A percentile compares a stretch with the other conserved stretches of the same genome.
Evolutionary conservation across 805 yeast species (phyloP).

Genomic region (Wickerhamomyces queroliae): DNA sequence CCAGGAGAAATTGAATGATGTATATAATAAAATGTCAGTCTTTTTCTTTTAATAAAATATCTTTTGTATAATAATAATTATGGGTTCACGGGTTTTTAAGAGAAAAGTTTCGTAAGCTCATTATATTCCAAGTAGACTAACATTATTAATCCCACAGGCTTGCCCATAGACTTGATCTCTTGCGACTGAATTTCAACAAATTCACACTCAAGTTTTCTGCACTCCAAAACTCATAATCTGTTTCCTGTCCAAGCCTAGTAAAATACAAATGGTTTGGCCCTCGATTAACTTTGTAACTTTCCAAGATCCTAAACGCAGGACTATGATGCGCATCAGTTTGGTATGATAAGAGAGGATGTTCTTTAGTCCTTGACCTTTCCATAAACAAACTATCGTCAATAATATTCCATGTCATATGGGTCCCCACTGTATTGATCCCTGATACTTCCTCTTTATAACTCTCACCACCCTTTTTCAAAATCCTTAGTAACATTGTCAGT

Average conservation of each 20-base stretch:
- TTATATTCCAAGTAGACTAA: neutral
- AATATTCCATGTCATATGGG: slow-evolving; percentile 17
- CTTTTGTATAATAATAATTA: neutral
- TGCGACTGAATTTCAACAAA: slow-evolving; percentile 2
- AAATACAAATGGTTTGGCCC: neutral
- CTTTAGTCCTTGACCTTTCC: neutral
- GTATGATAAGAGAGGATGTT: slow-evolving; percentile 9
- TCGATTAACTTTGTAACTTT: slow-evolving; percentile 1
- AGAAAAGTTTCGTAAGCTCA: neutral
- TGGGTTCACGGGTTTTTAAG: neutral
- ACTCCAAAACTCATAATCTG: slow-evolving; percentile 18
- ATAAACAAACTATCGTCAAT: slow-evolving; percentile 11
- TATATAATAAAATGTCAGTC: slow-evolving; percentile 7
- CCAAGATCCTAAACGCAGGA: slow-evolving; percentile 11
- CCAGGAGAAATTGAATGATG: slow-evolving; percentile 8
- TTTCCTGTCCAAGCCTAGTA: neutral
- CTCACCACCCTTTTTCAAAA: neutral
- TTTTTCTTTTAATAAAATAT: neutral
- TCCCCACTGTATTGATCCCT: slow-evolving; percentile 3
- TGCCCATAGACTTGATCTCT: slow-evolving; percentile 11
- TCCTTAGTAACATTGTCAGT: slow-evolving; percentile 1
- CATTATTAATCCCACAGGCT: neutral
- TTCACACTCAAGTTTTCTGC: slow-evolving; percentile 7
- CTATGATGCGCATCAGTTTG: slow-evolving; percentile 8
- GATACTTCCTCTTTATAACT: neutral